Percentiles rank a stretch among this genome's conserved stretches.
Evolutionary conservation across 306 rosid species (phyloP).

Genomic region (Mimosa pudica): DNA sequence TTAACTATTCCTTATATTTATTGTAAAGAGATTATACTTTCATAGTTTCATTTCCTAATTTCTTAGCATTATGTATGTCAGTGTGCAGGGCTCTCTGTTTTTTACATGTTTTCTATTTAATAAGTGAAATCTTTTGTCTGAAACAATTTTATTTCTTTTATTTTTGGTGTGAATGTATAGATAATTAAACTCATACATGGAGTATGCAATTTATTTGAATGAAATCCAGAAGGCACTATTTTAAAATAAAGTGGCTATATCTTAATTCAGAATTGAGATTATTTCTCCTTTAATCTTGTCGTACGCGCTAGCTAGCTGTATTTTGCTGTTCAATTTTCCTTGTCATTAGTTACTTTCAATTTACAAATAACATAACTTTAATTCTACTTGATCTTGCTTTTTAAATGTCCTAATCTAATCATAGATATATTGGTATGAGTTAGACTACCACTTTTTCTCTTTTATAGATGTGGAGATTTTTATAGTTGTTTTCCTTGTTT

Average conservation of each 20-base stretch:
- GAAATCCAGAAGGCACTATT: constrained; percentile 34
- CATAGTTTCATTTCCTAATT: not conserved
- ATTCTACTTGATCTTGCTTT: constrained; percentile 44
- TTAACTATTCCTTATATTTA: not conserved
- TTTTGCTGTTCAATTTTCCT: constrained; percentile 54
- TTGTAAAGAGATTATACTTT: not conserved
- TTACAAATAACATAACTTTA: constrained; percentile 38
- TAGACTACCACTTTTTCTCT: constrained; percentile 17
- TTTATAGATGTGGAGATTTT: not conserved
- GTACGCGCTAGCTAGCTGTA: constrained; percentile 28
- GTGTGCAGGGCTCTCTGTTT: not conserved
- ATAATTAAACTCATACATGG: not conserved
- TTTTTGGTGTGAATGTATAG: not conserved
- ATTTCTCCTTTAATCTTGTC: constrained; percentile 18
- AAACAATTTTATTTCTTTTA: not conserved
- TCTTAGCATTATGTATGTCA: not conserved
- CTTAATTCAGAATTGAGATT: constrained; percentile 31
- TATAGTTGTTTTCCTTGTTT: not conserved
- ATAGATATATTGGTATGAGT: constrained; percentile 19
- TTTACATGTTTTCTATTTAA: not conserved
- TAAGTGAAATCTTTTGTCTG: not conserved
- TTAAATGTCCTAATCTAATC: constrained; percentile 43
- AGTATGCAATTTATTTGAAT: constrained; percentile 34
- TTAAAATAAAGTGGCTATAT: constrained; percentile 46
- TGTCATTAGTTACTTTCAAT: constrained; percentile 37